A percentile compares a stretch with the other conserved stretches of the same genome.
Conservation (phyloP, 1,139 yeast species). For the Debaryomyces subglobosus region DNA sequence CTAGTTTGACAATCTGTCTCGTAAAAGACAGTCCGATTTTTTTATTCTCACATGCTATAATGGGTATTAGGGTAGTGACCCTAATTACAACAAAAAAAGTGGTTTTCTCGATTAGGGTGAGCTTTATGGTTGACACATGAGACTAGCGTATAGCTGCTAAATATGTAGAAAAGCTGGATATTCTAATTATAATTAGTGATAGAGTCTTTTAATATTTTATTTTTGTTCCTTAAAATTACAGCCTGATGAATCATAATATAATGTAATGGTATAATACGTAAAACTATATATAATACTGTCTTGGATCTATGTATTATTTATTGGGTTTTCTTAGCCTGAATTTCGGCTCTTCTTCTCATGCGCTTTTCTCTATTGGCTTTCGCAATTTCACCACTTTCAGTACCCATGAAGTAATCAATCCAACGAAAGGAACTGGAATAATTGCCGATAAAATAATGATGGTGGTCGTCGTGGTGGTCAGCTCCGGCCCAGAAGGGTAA, state of each 20-base stretch:
- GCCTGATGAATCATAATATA: neutral
- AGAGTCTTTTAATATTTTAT: neutral
- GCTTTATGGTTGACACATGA: neutral
- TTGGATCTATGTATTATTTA: neutral
- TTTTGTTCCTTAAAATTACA: too few species aligned
- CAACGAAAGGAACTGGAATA: conserved; percentile 92
- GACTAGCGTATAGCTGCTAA: too few species aligned
- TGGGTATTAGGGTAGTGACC: conserved; percentile 8
- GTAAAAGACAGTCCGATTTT: conserved; percentile 2
- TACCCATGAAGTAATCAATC: conserved; percentile 84
- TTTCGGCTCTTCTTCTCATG: conserved; percentile 55
- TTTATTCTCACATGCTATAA: neutral
- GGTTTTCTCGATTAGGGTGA: neutral
- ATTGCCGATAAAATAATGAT: conserved; percentile 89
- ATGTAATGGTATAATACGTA: neutral
- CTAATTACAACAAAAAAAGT: conserved; percentile 2
- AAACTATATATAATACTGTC: neutral
- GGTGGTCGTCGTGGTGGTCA: conserved; percentile 96
- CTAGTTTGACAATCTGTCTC: neutral
- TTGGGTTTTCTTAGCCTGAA: neutral
- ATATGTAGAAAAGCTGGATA: too few species aligned
- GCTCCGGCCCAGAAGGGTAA: conserved; percentile 98
- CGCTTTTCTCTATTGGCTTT: conserved; percentile 62
- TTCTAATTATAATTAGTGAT: too few species aligned
- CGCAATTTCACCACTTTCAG: conserved; percentile 80